Conservation (phyloP, 1,139 yeast genomes). For the Geotrichum carabidarum region DNA sequence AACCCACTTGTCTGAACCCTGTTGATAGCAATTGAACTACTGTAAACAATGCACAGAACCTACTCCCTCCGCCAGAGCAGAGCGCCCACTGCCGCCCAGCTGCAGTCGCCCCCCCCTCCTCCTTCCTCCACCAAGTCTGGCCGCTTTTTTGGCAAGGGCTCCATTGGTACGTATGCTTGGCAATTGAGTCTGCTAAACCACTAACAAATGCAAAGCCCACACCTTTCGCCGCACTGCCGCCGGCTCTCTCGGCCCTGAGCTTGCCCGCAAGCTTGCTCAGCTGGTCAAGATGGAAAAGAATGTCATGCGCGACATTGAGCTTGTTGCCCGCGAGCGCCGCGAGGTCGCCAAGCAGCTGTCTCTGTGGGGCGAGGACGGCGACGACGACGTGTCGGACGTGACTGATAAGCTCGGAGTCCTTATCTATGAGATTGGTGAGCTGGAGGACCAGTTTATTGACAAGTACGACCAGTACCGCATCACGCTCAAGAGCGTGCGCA, state of each 20-base stretch:
- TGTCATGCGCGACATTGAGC: slow-evolving; percentile 88
- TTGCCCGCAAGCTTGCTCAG: slow-evolving; percentile 83
- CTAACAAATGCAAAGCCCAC: slow-evolving; percentile 42
- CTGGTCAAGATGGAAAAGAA: slow-evolving; percentile 95
- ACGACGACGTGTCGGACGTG: slow-evolving; percentile 93
- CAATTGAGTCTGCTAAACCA: not conserved
- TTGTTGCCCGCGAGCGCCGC: slow-evolving; percentile 91
- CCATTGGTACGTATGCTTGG: slow-evolving; percentile 47
- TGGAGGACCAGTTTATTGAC: slow-evolving; percentile 96
- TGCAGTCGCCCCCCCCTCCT: slow-evolving; percentile 93
- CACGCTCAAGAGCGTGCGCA: slow-evolving; percentile 89
- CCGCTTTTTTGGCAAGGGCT: slow-evolving; percentile 86
- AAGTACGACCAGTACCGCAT: slow-evolving; percentile 96
- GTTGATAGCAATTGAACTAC: slow-evolving; percentile 66
- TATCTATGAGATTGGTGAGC: slow-evolving; percentile 92
- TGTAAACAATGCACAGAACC: slow-evolving; percentile 82
- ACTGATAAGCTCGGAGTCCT: slow-evolving; percentile 96
- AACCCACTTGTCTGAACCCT: slow-evolving; percentile 47
- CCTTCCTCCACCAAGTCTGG: slow-evolving; percentile 80
- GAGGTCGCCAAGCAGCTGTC: slow-evolving; percentile 95
- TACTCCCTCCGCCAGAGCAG: slow-evolving; percentile 90
- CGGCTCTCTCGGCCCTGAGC: slow-evolving; percentile 92
- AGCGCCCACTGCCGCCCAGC: slow-evolving; percentile 96
- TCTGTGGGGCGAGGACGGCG: slow-evolving; percentile 96
- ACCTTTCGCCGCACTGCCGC: slow-evolving; percentile 83